Evolutionary conservation across 2,329 filamentous ascomycete genomes (phyloP), one percentile per base, ranked within the genome.

Genomic region (Sporothrix sp.): DNA sequence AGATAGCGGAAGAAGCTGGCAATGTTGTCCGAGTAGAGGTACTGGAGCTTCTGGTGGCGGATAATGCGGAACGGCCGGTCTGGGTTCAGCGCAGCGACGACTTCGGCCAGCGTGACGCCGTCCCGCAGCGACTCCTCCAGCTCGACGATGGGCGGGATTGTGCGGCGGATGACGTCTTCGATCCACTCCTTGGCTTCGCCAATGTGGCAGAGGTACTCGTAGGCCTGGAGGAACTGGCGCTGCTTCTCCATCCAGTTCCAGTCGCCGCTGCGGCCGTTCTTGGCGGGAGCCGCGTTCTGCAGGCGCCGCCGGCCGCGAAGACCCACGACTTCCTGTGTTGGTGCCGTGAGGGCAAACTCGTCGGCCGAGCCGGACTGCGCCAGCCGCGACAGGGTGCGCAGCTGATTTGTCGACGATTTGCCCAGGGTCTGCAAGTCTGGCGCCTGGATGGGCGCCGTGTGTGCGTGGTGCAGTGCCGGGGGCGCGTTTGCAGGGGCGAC

Each of bases 121-220:
- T 98, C 84, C 57, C 93, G 79, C 37, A 98, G 71, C 13, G 88
- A 88, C 66, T 98, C 90, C 63, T 98, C 93, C 1, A 98, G 71
- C 63, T 96, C 83, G 20, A 98, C 85, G 59, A 97, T 95, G 1
- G 91, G 86, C 3, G 93, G 90, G 33, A 98, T 87, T 47, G 84
- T 74, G 57, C 84, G 82, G 55, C 91, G 81, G 51, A 93, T 87
- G 53, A 96, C 81, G 63, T 94, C 74, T 55, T 98, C 93, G 58
- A 98, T 95, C 93, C 93, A 98, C 67, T 97, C 91, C 65, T 97
- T 97, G 20, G 93, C 93, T 71, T 98, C 93, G 65, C 93, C 93
- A 58, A 98, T 97, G 63, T 98, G 93, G 64, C 93, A 98, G 33
- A 98, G 83, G 64, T 98, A 98, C 66, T 98, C 93, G 63, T 98